These are phyloP conservation scores for Wallacemonas sp. DNA, from an alignment of 208 protist genomes.

Conservation along the genomic window DNA sequence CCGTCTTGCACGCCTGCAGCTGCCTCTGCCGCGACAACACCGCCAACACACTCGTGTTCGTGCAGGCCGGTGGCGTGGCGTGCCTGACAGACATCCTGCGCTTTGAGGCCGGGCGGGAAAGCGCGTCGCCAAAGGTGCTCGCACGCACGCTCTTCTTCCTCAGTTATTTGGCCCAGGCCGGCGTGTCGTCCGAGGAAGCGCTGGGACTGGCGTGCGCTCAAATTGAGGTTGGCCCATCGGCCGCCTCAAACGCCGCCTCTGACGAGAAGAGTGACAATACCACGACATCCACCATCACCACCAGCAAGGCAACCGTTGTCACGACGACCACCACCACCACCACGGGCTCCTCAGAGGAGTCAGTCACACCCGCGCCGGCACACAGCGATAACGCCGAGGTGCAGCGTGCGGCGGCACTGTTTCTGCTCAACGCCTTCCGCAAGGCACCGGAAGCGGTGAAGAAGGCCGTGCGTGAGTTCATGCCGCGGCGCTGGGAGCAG, in stretches of 20 bases:
- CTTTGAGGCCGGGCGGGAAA: constrained; percentile 1
- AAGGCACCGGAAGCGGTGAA: constrained; percentile 38
- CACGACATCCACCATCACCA: neutral
- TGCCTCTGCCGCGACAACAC: constrained; percentile 65
- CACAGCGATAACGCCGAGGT: constrained; percentile 27
- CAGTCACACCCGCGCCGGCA: neutral
- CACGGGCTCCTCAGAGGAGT: neutral
- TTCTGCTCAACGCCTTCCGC: constrained; percentile 24
- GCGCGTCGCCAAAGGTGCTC: constrained; percentile 33
- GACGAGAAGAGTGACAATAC: neutral
- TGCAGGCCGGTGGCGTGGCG: constrained; percentile 35
- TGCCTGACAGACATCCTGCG: constrained; percentile 20
- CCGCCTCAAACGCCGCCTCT: neutral
- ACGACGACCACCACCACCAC: neutral
- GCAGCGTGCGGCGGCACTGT: constrained; percentile 43
- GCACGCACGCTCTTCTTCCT: constrained; percentile 52
- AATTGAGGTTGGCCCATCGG: neutral
- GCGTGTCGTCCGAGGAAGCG: constrained; percentile 36
- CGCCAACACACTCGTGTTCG: constrained; percentile 45
- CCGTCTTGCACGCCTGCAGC: constrained; percentile 65
- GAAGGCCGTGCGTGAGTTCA: constrained; percentile 24
- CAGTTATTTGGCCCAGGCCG: constrained; percentile 44
- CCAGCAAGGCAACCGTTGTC: neutral
- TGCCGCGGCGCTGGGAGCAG: constrained; percentile 29
- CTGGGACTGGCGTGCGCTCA: constrained; percentile 25